Evolutionary conservation across 1,139 yeast species (phyloP).

Genomic region (Yamadazyma kanchanaburiensis): DNA sequence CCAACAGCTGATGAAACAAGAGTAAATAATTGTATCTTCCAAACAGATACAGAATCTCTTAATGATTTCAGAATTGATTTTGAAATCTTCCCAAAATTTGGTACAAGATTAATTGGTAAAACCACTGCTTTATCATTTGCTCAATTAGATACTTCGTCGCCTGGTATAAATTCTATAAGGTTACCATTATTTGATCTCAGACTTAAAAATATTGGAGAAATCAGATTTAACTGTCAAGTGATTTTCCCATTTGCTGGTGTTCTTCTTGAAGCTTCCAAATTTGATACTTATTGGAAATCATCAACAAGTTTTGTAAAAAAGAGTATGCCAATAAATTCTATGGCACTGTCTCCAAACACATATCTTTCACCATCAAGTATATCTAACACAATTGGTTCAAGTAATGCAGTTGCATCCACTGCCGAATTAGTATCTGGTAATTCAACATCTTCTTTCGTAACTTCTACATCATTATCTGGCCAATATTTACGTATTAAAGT

Average conservation of each 20-base stretch:
- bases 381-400: constrained; percentile 11
- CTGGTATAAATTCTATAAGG: constrained; percentile 46
- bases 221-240: constrained; percentile 74
- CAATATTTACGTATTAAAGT: constrained; percentile 70
- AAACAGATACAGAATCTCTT: constrained; percentile 70
- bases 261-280: constrained; percentile 85
- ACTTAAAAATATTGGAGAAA: constrained; percentile 77
- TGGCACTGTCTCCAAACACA: constrained; percentile 32
- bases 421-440: constrained; percentile 17
- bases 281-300: constrained; percentile 96
- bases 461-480: constrained; percentile 88
- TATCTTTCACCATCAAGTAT: constrained; percentile 15
- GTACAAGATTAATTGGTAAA: constrained; percentile 87
- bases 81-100: constrained; percentile 92
- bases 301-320: constrained; percentile 49
- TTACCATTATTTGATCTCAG: constrained; percentile 83
- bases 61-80: constrained; percentile 74
- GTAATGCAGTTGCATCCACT: constrained; percentile 13
- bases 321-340: constrained; percentile 18
- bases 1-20: constrained; percentile 76
- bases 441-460: constrained; percentile 67
- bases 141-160: constrained; percentile 41
- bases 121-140: constrained; percentile 70
- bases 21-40: constrained; percentile 64
- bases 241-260: constrained; percentile 87